Conservation (phyloP, 208 protist species). For the Acanthamoeba rhysodes region DNA sequence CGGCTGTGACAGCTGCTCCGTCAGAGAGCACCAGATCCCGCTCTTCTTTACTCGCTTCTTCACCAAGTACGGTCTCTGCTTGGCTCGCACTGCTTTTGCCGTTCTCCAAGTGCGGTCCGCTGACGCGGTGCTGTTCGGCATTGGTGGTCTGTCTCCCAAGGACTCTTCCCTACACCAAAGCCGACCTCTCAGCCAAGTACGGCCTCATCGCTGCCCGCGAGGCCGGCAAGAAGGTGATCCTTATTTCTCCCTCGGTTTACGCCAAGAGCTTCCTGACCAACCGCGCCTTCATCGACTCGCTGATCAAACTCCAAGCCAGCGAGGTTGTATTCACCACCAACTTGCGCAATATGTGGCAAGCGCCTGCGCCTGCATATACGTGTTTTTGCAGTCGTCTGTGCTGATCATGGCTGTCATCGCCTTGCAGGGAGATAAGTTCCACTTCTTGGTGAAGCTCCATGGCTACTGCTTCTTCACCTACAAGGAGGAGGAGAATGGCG, state of each 20-base stretch:
- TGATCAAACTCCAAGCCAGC: conserved; percentile 45
- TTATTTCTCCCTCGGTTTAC: conserved; percentile 64
- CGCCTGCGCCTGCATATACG: not conserved
- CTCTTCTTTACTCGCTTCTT: conserved; percentile 72
- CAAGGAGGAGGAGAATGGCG: conserved; percentile 31
- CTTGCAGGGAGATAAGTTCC: conserved; percentile 31
- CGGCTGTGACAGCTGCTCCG: conserved; percentile 65
- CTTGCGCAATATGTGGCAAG: not conserved
- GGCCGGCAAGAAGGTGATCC: conserved; percentile 47
- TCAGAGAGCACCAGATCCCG: conserved; percentile 61
- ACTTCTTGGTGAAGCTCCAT: conserved; percentile 75
- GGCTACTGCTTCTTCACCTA: conserved; percentile 74
- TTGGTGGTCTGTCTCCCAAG: not conserved
- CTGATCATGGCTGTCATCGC: not conserved
- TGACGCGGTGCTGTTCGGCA: not conserved
- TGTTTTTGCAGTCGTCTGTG: not conserved
- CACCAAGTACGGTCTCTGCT: not conserved
- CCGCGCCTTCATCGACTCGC: conserved; percentile 25
- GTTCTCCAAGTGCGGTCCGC: not conserved
- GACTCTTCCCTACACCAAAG: conserved; percentile 64
- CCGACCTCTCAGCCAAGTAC: conserved; percentile 40
- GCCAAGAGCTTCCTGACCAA: conserved; percentile 69
- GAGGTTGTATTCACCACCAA: not conserved
- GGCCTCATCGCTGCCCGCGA: not conserved
- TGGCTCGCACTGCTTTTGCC: not conserved